Evolutionary conservation across 441 rosid genomes (phyloP).

Genomic region (Sinapis alba): DNA sequence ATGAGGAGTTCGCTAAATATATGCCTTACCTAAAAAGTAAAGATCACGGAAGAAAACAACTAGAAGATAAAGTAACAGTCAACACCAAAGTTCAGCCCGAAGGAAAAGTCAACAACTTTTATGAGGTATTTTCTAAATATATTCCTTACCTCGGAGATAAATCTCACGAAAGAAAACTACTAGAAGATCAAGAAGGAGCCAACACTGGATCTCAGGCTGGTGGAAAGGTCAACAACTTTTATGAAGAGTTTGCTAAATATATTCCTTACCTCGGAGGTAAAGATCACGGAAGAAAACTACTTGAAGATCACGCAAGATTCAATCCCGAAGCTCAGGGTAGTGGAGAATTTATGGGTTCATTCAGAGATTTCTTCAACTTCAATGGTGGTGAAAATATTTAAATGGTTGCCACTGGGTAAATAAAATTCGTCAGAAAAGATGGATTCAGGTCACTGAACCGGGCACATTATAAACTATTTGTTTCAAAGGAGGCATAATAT

Average conservation of each 20-base stretch:
- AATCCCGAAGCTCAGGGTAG: neutral
- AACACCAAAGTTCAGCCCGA: neutral
- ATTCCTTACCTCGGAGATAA: neutral
- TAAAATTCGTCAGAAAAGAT: conserved; percentile 10
- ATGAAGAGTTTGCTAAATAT: neutral
- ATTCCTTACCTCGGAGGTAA: neutral
- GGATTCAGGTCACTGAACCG: conserved; percentile 24
- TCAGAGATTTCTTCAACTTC: neutral
- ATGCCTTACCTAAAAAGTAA: neutral
- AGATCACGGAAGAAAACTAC: neutral
- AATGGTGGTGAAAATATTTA: neutral
- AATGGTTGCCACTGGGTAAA: conserved; percentile 10
- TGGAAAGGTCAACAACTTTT: neutral
- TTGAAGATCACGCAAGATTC: neutral
- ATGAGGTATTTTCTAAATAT: neutral
- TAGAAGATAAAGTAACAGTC: neutral
- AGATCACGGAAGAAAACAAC: neutral
- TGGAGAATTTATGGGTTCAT: neutral
- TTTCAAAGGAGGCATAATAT: neutral
- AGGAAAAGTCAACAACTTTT: neutral
- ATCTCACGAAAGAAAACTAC: neutral
- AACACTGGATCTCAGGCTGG: neutral
- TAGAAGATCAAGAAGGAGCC: neutral
- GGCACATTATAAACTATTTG: neutral
- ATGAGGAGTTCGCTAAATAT: too few relatives aligned